A percentile compares a stretch with the other conserved stretches of the same genome.
Evolutionary conservation across 495 filamentous ascomycete species (phyloP).

Genomic region (Penicillium ochrochloron): DNA sequence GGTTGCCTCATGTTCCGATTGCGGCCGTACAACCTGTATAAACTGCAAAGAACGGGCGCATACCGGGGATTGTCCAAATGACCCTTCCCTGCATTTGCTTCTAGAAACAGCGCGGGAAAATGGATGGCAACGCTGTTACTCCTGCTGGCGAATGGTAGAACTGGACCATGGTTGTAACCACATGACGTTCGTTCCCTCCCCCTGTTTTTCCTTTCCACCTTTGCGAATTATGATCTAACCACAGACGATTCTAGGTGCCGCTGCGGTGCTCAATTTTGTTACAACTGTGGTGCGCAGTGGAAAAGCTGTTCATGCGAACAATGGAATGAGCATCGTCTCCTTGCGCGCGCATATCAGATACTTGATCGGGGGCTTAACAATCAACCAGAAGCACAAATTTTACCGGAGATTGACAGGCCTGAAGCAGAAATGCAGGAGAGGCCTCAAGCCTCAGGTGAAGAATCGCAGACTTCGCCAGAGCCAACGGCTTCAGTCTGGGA

Average conservation of each 20-base stretch:
- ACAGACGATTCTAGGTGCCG: constrained; percentile 42
- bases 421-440: background rate
- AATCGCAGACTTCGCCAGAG: background rate
- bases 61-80: no score
- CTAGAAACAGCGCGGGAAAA: no score
- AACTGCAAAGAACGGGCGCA: no score
- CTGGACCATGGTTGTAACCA: no score
- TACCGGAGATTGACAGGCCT: background rate
- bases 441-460: background rate
- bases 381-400: constrained; percentile 10
- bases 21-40: no score
- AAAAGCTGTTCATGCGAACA: constrained; percentile 52
- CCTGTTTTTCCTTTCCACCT: no score
- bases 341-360: constrained; percentile 35
- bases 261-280: constrained; percentile 63
- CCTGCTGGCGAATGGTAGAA: no score
- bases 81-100: no score
- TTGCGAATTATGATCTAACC: no score
- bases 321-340: constrained; percentile 44
- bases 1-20: no score
- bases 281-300: constrained; percentile 57
- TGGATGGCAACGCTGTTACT: no score
- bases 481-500: background rate
- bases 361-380: constrained; percentile 33
- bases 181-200: no score